Evolutionary conservation across 352 stramenopile species (phyloP), one percentile per base, ranked within the genome.

Genomic region (Globisporangium takayamanum): DNA sequence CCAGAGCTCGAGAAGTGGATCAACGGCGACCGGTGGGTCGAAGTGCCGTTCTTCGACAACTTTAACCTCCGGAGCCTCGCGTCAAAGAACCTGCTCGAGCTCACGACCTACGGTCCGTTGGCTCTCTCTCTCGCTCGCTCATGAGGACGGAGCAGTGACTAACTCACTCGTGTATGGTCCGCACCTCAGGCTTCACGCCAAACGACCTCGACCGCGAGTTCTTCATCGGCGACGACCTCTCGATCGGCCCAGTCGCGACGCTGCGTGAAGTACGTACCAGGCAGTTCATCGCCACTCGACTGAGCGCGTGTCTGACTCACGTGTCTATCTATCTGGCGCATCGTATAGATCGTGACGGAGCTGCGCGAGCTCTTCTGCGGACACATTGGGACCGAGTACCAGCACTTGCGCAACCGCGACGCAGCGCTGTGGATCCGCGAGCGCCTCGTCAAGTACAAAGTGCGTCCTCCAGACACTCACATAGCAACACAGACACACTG

Each of bases 371-470:
- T 97, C 16, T 99, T 99, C 65, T 99, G 97, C 60, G 87, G 92
- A 25, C 97, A 89, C 44, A 89, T 99, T 56, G 97, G 92, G 18
- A 92, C 98, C 6, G 96, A 99, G 73, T 99, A 99, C 70, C 98
- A 99, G 78, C 97, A 99, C 68, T 94, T 99, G 62, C 84, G 80
- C 33, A 95, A 97, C 71, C 84, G 86, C 15, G 81, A 98, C 48
- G 96, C 80, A 16, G 80, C 80, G 41, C 62, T 92, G 15, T 92
- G 82, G 82, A 91, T 94, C 60, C 82, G 79, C 15, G 71, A 90
- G 42, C 70, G 74, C 1, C 70, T 92, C 48, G 73, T 73, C 57
- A 73, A 72, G 39, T 85, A 83, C 71, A 91, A 92, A 50, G 26
- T 49, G 18, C 33, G 25, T 33, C n/a, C 6, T 39, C 3, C 8